Evolutionary conservation across 1,284 basidiomycete species (phyloP).

Genomic region (Fomitopsis schrenkii): DNA sequence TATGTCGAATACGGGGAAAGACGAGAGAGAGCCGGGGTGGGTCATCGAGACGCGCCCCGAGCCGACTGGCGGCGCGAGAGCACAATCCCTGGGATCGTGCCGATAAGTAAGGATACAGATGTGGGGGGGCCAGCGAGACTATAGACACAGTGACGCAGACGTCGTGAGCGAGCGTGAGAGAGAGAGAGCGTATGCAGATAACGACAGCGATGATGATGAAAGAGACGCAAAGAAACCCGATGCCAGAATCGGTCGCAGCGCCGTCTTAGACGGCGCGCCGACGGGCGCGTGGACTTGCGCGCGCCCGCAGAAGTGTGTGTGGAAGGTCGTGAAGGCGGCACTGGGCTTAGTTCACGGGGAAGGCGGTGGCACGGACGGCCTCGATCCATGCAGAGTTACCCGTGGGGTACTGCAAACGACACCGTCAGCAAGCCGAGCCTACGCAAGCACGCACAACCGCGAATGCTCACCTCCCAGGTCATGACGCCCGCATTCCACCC

Average conservation of each 20-base stretch:
- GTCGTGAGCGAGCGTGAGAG: constrained; percentile 6
- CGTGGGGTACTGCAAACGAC: constrained; percentile 32
- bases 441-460: not conserved
- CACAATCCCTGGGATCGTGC: not conserved
- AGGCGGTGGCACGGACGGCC: constrained; percentile 38
- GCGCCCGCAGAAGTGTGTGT: not conserved
- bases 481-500: constrained; percentile 59
- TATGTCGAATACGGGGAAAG: not conserved
- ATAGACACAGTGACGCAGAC: constrained; percentile 1
- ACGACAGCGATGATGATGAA: not conserved
- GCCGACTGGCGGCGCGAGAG: not conserved
- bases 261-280: not conserved
- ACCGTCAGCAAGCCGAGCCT: not conserved
- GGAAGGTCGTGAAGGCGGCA: constrained; percentile 4
- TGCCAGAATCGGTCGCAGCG: not conserved
- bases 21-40: not conserved
- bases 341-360: constrained; percentile 26
- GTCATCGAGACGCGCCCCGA: not conserved
- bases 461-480: constrained; percentile 27
- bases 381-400: constrained; percentile 47
- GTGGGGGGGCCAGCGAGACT: not conserved
- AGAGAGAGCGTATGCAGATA: not conserved
- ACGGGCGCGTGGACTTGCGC: not conserved
- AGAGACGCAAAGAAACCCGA: not conserved
- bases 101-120: not conserved